Evolutionary conservation across 2,329 filamentous ascomycete genomes (phyloP).

Genomic region (Oidium heveae): DNA sequence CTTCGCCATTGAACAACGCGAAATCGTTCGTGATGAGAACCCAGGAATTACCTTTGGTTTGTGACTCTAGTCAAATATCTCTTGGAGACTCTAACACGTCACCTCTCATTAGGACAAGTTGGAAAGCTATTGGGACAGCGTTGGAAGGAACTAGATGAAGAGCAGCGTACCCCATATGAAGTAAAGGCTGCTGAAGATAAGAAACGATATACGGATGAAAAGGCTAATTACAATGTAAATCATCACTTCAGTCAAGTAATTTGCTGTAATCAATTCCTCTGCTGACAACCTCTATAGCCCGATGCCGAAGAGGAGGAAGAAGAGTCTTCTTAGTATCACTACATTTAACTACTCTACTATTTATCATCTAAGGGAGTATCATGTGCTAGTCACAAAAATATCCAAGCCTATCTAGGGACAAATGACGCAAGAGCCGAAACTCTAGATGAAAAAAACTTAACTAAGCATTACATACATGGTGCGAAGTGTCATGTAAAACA

Average conservation of each 20-base stretch:
- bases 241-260: no score
- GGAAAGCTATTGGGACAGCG: conserved; percentile 95
- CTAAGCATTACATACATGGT: no score
- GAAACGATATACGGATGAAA: conserved; percentile 98
- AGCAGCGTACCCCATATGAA: conserved; percentile 84
- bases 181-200: conserved; percentile 92
- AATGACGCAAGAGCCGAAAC: no score
- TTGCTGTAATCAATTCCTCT: not conserved
- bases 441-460: no score
- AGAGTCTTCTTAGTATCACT: not conserved
- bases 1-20: conserved; percentile 98
- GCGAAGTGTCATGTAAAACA: no score
- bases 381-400: no score
- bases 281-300: not conserved
- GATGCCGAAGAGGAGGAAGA: not conserved
- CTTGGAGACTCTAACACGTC: conserved; percentile 4
- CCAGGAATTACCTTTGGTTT: conserved; percentile 86
- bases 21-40: conserved; percentile 96
- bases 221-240: conserved; percentile 65
- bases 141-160: conserved; percentile 91
- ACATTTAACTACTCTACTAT: no score
- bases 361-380: no score
- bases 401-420: no score
- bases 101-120: conserved; percentile 43
- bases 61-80: conserved; percentile 9